Conservation (phyloP, 345 rosid genomes). For the Bruguiera sexangula region DNA sequence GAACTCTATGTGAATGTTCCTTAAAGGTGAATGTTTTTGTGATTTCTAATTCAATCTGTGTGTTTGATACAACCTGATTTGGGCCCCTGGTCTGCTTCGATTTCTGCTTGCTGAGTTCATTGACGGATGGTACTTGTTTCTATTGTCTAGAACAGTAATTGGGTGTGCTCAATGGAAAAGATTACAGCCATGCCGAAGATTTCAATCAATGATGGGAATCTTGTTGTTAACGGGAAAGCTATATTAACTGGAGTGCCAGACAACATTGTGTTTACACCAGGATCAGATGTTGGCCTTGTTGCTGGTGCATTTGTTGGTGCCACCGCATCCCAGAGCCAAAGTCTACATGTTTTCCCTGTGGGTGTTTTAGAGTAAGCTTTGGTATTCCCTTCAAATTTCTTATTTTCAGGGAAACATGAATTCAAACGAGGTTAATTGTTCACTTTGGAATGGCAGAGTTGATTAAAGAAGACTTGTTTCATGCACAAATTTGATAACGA, state of each 20-base stretch:
- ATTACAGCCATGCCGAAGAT: conserved; percentile 80
- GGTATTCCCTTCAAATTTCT: too few relatives aligned
- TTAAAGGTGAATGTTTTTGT: too few relatives aligned
- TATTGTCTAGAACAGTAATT: not conserved
- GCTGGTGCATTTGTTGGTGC: conserved; percentile 89
- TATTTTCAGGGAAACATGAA: too few relatives aligned
- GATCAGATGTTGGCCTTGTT: conserved; percentile 55
- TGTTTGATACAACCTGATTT: too few relatives aligned
- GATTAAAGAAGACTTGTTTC: too few relatives aligned
- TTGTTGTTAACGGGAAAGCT: conserved; percentile 91
- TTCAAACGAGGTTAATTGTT: too few relatives aligned
- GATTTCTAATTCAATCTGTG: too few relatives aligned
- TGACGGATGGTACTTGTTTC: not conserved
- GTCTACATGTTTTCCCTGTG: conserved; percentile 88
- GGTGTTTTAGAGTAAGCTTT: conserved; percentile 74
- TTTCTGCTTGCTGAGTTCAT: not conserved
- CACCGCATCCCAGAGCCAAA: conserved; percentile 64
- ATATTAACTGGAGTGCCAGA: conserved; percentile 80
- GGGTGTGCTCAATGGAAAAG: conserved; percentile 15
- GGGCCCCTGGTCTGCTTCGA: too few relatives aligned
- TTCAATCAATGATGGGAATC: conserved; percentile 70
- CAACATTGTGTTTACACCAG: conserved; percentile 72
- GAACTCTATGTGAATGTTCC: too few relatives aligned
- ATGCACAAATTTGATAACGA: too few relatives aligned
- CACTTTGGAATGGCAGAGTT: too few relatives aligned